Evolutionary conservation across 345 rosid genomes (phyloP).

Genomic region (Orychophragmus violaceus): DNA sequence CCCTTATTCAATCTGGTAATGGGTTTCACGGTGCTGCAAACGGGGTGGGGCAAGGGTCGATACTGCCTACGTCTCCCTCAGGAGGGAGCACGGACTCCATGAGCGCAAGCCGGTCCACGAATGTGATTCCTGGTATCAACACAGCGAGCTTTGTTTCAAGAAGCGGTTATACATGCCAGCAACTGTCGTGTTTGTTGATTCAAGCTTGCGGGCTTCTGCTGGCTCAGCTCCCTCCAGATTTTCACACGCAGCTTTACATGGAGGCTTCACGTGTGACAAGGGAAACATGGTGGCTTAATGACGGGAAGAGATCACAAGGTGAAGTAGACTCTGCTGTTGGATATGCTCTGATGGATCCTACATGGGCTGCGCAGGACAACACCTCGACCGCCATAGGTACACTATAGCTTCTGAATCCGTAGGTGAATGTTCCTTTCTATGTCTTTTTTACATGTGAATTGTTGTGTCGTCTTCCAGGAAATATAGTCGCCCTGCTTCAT

Average conservation of each 20-base stretch:
- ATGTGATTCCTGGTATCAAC: slow-evolving; percentile 72
- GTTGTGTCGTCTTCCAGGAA: slow-evolving; percentile 52
- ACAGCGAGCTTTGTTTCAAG: slow-evolving; percentile 82
- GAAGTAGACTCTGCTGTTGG: slow-evolving; percentile 90
- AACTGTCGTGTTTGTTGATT: slow-evolving; percentile 87
- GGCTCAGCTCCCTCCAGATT: slow-evolving; percentile 92
- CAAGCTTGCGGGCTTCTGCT: slow-evolving; percentile 95
- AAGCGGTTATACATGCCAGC: slow-evolving; percentile 96
- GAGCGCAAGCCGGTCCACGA: slow-evolving; percentile 75
- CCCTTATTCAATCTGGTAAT: slow-evolving; percentile 87
- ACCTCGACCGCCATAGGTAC: slow-evolving; percentile 97
- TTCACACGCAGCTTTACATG: slow-evolving; percentile 74
- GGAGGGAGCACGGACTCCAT: slow-evolving; percentile 97
- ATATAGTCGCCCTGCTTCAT: slow-evolving; percentile 82
- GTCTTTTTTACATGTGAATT: background rate
- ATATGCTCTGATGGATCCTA: slow-evolving; percentile 94
- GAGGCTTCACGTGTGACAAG: slow-evolving; percentile 76
- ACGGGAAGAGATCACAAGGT: slow-evolving; percentile 63
- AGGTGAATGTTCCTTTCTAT: background rate
- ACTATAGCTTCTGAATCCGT: slow-evolving; percentile 10
- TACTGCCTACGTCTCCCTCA: slow-evolving; percentile 83
- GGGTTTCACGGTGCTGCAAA: slow-evolving; percentile 71
- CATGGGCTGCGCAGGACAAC: slow-evolving; percentile 99
- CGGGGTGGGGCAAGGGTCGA: slow-evolving; percentile 69
- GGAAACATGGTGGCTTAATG: slow-evolving; percentile 97